Evolutionary conservation across 257 asterid genomes (phyloP).

Genomic region (Solanum pinnatisectum): DNA sequence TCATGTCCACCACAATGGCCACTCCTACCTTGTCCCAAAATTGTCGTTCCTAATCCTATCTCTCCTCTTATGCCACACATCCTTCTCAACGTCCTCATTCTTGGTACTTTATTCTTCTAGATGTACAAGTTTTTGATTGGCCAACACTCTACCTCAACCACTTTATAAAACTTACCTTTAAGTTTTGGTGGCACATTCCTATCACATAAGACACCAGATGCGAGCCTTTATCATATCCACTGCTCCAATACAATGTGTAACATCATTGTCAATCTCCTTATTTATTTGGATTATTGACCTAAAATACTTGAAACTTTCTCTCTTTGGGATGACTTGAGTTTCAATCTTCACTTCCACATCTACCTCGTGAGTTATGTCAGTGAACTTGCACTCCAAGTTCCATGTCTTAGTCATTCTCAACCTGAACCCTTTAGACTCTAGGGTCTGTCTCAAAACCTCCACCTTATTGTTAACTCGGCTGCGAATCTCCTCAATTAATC

Average conservation of each 20-base stretch:
- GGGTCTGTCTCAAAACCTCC: neutral
- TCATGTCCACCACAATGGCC: neutral
- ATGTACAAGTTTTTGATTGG: neutral
- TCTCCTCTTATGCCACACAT: neutral
- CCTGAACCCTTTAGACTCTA: neutral
- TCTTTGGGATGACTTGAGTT: neutral
- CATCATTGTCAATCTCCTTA: neutral
- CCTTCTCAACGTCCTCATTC: neutral
- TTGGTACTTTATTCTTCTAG: neutral
- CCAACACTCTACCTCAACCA: neutral
- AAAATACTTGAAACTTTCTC: neutral
- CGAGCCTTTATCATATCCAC: neutral
- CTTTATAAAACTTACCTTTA: neutral
- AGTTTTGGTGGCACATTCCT: neutral
- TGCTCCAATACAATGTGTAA: neutral
- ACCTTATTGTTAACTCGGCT: neutral
- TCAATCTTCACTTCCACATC: neutral
- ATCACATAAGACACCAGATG: neutral
- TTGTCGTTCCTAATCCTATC: neutral
- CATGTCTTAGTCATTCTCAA: neutral
- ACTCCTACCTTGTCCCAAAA: neutral
- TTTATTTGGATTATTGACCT: neutral
- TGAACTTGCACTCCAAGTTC: neutral
- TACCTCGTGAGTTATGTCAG: neutral
- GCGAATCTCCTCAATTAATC: neutral